Percentiles rank a stretch among this genome's conserved stretches.
Evolutionary conservation across 176 grass and related monocot genomes (phyloP).

Genomic region (Themeda triandra): DNA sequence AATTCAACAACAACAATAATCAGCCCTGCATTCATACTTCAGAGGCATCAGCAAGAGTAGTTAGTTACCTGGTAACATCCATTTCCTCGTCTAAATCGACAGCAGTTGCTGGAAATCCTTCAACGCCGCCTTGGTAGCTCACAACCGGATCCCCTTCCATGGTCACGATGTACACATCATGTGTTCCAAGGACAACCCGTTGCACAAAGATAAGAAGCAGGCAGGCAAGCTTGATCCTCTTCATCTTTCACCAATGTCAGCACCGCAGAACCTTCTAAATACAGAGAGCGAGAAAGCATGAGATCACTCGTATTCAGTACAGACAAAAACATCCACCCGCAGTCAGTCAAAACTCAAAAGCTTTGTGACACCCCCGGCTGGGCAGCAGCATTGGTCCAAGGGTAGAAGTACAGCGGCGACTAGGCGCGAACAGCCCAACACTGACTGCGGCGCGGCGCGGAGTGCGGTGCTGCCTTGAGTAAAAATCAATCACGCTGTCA

Average conservation of each 20-base stretch:
- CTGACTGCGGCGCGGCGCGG: background rate
- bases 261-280: background rate
- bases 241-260: constrained; percentile 39
- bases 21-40: background rate
- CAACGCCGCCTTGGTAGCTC: constrained; percentile 64
- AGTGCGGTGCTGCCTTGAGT: background rate
- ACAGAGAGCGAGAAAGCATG: background rate
- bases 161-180: constrained; percentile 92
- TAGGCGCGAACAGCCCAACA: background rate
- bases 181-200: constrained; percentile 47
- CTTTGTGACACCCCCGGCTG: background rate
- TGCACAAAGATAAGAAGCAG: constrained; percentile 52
- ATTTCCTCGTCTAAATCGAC: constrained; percentile 68
- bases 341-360: background rate
- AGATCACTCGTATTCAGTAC: background rate
- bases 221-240: constrained; percentile 33
- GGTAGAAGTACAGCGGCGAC: background rate
- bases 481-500: background rate
- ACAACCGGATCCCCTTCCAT: constrained; percentile 88
- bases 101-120: constrained; percentile 73
- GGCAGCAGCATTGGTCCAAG: background rate
- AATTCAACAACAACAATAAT: background rate
- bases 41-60: background rate
- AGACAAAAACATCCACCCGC: background rate
- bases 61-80: constrained; percentile 68